These are phyloP conservation scores for Trametes punicea DNA, from an alignment of 768 basidiomycete species.

Conservation along the genomic window DNA sequence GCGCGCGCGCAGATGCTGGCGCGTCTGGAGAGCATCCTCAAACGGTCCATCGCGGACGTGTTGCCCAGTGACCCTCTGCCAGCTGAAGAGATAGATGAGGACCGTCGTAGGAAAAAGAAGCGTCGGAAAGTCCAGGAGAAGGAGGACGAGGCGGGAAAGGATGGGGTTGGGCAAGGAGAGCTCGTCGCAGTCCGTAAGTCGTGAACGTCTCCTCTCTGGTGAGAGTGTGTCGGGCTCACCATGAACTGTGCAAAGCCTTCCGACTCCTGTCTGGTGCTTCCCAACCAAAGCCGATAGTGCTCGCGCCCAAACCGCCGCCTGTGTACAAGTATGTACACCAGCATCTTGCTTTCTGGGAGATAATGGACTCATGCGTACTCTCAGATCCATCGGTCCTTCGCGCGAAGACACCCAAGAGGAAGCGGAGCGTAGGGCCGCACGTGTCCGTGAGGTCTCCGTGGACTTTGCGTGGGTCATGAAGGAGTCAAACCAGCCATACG, in stretches of 20 bases:
- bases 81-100: not conserved
- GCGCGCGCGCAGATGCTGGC: constrained; percentile 15
- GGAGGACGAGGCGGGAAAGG: not conserved
- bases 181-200: constrained; percentile 11
- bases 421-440: constrained; percentile 24
- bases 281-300: constrained; percentile 20
- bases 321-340: constrained; percentile 18
- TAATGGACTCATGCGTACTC: not conserved
- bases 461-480: constrained; percentile 26
- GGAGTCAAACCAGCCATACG: constrained; percentile 21
- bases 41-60: constrained; percentile 10
- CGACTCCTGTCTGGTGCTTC: constrained; percentile 23
- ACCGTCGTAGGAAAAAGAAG: constrained; percentile 2
- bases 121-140: constrained; percentile 1
- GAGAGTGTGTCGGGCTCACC: not conserved
- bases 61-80: not conserved
- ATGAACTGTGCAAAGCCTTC: constrained; percentile 16
- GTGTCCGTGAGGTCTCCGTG: constrained; percentile 30
- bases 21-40: constrained; percentile 18
- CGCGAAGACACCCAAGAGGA: constrained; percentile 31
- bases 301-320: constrained; percentile 22
- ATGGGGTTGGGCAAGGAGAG: not conserved
- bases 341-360: not conserved
- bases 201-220: not conserved
- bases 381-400: constrained; percentile 28